phyloP scores from a whole-genome alignment of 1,139 yeast genomes.

The Magnusiomyces fungicola region DNA sequence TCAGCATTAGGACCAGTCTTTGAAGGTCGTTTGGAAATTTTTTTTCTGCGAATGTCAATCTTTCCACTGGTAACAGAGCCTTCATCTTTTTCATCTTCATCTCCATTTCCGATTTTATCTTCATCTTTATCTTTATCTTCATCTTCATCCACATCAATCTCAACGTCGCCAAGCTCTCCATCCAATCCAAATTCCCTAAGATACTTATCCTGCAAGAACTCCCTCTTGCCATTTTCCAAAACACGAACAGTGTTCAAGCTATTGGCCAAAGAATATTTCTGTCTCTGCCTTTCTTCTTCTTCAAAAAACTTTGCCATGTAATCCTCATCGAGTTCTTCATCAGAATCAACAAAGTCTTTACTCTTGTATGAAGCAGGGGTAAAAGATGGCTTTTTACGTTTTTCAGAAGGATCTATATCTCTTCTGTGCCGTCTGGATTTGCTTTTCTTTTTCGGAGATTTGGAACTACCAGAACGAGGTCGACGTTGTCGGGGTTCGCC shows the following conservation, averaged over 20 bases:
- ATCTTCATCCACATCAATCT: constrained; percentile 9
- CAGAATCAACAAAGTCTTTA: constrained; percentile 48
- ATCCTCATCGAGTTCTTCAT: constrained; percentile 62
- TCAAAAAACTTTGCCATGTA: constrained; percentile 47
- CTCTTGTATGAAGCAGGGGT: neutral
- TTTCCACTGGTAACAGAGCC: constrained; percentile 16
- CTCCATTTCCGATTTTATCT: constrained; percentile 10
- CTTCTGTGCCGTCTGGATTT: neutral
- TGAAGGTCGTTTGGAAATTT: neutral
- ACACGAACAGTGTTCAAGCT: constrained; percentile 12
- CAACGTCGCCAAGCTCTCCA: too few relatives aligned
- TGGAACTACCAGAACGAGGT: constrained; percentile 11
- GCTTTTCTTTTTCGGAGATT: constrained; percentile 2
- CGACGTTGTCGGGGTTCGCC: constrained; percentile 14
- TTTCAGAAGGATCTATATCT: neutral
- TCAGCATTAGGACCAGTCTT: too few relatives aligned
- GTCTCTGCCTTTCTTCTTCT: constrained; percentile 50
- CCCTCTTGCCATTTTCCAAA: constrained; percentile 2
- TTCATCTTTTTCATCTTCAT: neutral
- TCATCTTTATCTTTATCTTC: constrained; percentile 26
- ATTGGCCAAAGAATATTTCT: constrained; percentile 20
- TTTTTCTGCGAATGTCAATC: neutral
- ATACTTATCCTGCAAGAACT: neutral
- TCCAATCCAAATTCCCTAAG: constrained; percentile 1
- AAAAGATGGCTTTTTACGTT: constrained; percentile 23